Evolutionary conservation across 495 filamentous ascomycete genomes (phyloP).

Genomic region (Aspergillus heteromorphus): DNA sequence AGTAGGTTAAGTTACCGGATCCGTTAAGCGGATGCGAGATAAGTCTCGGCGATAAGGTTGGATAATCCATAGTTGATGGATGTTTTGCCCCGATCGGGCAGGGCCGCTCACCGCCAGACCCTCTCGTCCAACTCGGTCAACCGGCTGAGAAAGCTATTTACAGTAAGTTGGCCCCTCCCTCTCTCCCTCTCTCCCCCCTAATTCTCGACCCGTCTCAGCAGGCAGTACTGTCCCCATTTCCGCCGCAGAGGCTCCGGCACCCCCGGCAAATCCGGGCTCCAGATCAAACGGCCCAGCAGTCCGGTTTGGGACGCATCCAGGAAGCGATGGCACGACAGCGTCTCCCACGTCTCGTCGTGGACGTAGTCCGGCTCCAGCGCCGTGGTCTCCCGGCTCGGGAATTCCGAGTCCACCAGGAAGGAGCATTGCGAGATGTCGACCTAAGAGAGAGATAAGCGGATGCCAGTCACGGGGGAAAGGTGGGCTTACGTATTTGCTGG

Average conservation of each 20-base stretch:
- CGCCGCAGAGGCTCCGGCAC: constrained; percentile 65
- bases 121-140: neutral
- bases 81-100: constrained; percentile 15
- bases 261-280: constrained; percentile 70
- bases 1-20: too few relatives aligned
- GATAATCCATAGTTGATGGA: neutral
- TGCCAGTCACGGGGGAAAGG: neutral
- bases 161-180: too few relatives aligned
- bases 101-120: constrained; percentile 1
- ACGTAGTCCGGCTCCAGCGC: constrained; percentile 71
- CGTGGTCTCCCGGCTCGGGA: constrained; percentile 50
- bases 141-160: neutral
- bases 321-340: constrained; percentile 67
- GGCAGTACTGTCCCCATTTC: constrained; percentile 79
- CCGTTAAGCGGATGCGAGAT: neutral
- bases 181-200: constrained; percentile 5
- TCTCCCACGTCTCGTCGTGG: constrained; percentile 67
- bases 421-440: constrained; percentile 65
- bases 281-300: constrained; percentile 70
- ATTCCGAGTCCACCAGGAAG: constrained; percentile 85
- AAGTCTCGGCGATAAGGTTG: neutral
- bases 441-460: constrained; percentile 28
- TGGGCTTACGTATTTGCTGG: constrained; percentile 70
- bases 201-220: constrained; percentile 50
- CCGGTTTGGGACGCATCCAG: constrained; percentile 72